Percentiles rank a stretch among this genome's conserved stretches.
Conservation (phyloP, 2,329 filamentous ascomycete species). For the Colletotrichum somersetense region DNA sequence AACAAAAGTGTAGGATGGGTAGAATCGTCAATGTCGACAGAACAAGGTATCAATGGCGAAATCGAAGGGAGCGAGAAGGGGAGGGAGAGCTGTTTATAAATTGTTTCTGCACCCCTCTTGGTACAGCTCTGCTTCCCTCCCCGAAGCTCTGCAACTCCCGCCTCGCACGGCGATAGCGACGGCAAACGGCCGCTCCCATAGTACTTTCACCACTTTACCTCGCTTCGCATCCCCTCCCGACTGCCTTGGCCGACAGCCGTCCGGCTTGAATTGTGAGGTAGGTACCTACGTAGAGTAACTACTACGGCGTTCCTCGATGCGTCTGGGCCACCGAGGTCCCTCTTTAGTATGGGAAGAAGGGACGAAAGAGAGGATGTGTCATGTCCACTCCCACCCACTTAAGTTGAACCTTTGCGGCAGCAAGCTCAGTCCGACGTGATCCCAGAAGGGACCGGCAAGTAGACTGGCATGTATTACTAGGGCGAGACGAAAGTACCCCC, state of each 20-base stretch:
- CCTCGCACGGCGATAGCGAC: slow-evolving; percentile 13
- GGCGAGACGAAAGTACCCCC: slow-evolving; percentile 33
- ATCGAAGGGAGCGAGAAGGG: slow-evolving; percentile 21
- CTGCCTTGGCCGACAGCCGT: slow-evolving; percentile 41
- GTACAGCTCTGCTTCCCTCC: slow-evolving; percentile 22
- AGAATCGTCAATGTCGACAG: slow-evolving; percentile 38
- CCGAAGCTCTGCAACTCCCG: slow-evolving; percentile 41
- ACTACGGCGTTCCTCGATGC: slow-evolving; percentile 26
- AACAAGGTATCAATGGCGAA: slow-evolving; percentile 40
- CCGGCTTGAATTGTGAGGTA: slow-evolving; percentile 22
- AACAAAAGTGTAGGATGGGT: slow-evolving; percentile 31
- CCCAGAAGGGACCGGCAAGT: slow-evolving; percentile 15
- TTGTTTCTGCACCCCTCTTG: slow-evolving; percentile 30
- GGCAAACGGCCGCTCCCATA: slow-evolving; percentile 22
- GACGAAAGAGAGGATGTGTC: slow-evolving; percentile 7
- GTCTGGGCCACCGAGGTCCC: slow-evolving; percentile 28
- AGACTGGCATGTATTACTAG: slow-evolving; percentile 22
- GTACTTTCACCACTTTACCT: slow-evolving; percentile 12
- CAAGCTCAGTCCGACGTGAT: slow-evolving; percentile 18
- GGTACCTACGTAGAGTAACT: slow-evolving; percentile 27
- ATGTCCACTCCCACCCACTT: slow-evolving; percentile 31
- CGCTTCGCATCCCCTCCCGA: slow-evolving; percentile 28
- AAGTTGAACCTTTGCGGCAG: slow-evolving; percentile 12
- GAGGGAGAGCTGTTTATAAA: slow-evolving; percentile 37
- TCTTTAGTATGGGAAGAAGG: slow-evolving; percentile 32